These are phyloP conservation scores for Closterium sp. DNA, from an alignment of 139 green algal species.

Conservation along the genomic window DNA sequence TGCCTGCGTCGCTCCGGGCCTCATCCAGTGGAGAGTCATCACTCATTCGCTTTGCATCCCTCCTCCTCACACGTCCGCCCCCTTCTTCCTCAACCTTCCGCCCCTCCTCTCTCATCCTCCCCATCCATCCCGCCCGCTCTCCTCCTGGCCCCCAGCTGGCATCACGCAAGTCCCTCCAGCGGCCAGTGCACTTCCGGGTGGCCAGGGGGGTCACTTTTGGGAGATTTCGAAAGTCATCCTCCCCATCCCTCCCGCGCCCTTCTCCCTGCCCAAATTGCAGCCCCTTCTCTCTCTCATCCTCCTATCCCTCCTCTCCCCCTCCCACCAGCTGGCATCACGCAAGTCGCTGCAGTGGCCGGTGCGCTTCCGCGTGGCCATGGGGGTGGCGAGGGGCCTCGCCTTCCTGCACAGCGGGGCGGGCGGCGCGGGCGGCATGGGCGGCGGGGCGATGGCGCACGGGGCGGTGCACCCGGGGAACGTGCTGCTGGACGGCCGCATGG, in stretches of 20 bases:
- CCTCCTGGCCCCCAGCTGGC: not conserved
- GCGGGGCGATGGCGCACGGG: not conserved
- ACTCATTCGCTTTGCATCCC: too few relatives aligned
- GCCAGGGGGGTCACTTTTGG: too few relatives aligned
- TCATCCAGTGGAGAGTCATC: too few relatives aligned
- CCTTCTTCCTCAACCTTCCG: too few relatives aligned
- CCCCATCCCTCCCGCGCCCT: too few relatives aligned
- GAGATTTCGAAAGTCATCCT: too few relatives aligned
- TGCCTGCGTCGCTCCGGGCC: too few relatives aligned
- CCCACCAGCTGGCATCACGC: not conserved
- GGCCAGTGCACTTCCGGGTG: not conserved
- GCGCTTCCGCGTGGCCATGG: not conserved
- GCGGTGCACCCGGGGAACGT: constrained; percentile 10
- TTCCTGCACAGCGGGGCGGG: not conserved
- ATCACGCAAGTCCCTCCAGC: not conserved
- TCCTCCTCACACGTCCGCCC: too few relatives aligned
- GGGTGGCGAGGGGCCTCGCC: not conserved
- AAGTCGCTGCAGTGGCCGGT: not conserved
- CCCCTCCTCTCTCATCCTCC: too few relatives aligned
- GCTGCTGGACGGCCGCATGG: not conserved
- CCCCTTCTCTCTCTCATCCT: not conserved
- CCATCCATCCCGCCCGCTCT: too few relatives aligned
- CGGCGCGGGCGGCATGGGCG: not conserved
- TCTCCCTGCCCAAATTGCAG: not conserved
- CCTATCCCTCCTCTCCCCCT: not conserved